These are phyloP conservation scores for Triglochin maritima DNA, from an alignment of 106 monocot species.

Conservation along the genomic window DNA sequence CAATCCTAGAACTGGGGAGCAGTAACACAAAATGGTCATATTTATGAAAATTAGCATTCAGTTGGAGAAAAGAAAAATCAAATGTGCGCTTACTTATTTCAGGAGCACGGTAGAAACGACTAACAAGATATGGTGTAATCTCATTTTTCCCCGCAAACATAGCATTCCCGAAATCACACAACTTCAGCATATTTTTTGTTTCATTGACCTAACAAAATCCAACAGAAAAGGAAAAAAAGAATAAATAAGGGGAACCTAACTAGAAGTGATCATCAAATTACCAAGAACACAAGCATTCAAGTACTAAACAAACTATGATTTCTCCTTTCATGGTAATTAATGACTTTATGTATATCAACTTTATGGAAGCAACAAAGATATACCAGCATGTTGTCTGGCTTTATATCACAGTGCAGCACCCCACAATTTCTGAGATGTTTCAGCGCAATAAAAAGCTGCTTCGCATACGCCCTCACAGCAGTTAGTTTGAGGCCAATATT, in stretches of 20 bases:
- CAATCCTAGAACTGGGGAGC: slow-evolving; percentile 79
- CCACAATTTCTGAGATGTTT: slow-evolving; percentile 97
- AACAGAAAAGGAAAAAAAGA: background rate
- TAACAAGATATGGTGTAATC: slow-evolving; percentile 94
- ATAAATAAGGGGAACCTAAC: background rate
- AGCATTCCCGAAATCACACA: slow-evolving; percentile 99
- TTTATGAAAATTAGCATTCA: slow-evolving; percentile 1
- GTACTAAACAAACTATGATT: background rate
- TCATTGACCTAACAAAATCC: slow-evolving; percentile 59
- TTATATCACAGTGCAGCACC: slow-evolving; percentile 94
- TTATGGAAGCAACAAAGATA: background rate
- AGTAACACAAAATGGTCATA: background rate
- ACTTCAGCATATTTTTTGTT: slow-evolving; percentile 85
- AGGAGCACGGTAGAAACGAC: slow-evolving; percentile 97
- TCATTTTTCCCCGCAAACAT: slow-evolving; percentile 96
- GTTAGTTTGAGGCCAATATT: slow-evolving; percentile 98
- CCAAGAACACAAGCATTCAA: background rate
- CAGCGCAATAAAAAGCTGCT: slow-evolving; percentile 98
- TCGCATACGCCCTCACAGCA: slow-evolving; percentile 98
- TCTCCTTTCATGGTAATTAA: no score
- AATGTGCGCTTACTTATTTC: slow-evolving; percentile 77
- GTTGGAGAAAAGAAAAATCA: slow-evolving; percentile 2
- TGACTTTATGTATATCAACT: background rate
- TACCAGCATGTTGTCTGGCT: slow-evolving; percentile 99
- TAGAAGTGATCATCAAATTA: background rate